Evolutionary conservation across 2,329 filamentous ascomycete genomes (phyloP), one percentile per base, ranked within the genome.

Genomic region (Blastomyces parvus): DNA sequence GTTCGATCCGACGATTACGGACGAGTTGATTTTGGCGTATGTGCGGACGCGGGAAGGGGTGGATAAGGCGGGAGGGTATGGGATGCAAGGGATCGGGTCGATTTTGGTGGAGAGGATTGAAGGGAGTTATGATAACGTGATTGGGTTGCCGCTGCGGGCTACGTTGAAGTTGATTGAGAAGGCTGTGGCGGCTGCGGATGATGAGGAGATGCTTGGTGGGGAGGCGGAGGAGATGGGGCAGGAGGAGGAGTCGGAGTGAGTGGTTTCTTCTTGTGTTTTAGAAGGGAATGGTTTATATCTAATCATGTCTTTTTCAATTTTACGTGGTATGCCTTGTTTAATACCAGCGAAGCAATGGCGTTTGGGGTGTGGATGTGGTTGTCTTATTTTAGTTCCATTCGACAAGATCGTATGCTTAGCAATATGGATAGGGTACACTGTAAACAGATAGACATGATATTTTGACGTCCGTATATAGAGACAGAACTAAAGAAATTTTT

Each of bases 11-110:
- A 84, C 83, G 53, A 81, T 87, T 4, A 85, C 86, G 17, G 93
- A 99, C 77, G 91, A 96, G 64, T 83, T 96, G 68, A 87, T 97
- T 64, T 80, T 90, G 69, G 84, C 84, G 61, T 83, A 83, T 74
- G 81, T 83, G 60, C 72, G 73, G 64, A 97, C 93, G 27, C 83
- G 93, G 62, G 94, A 99, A 80, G 94, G 94, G 1, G 91, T 86
- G 13, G 94, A 97, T 76, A 99, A 97, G 81, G 94, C 94, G 0
- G 94, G 94, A 1, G 94, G 94, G 0, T 99, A 99, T 76, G 94
- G 91, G 1, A 84, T 99, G 61, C 94, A 99, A 77, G 94, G 93
- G 0, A 80, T 93, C 13, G 94, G 90, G 1, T 88, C 89, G 9
- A 86, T 97, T 73, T 77, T 99, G 63, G 86, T 99, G 14, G 91